Evolutionary conservation across 2,329 filamentous ascomycete genomes (phyloP).

Genomic region (Aaosphaeria arxii): DNA sequence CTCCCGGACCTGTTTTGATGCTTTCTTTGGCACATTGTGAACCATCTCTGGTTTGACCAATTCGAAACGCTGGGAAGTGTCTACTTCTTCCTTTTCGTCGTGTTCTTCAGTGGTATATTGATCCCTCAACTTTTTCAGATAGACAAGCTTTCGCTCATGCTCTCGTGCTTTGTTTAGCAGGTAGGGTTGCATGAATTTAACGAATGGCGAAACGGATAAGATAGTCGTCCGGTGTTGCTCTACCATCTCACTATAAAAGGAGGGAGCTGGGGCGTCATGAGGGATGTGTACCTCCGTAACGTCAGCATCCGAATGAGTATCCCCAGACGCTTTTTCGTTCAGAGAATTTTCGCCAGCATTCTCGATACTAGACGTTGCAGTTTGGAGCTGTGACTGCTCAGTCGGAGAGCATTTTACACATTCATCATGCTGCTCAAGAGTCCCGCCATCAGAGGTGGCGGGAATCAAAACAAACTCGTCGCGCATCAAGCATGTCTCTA

Average conservation of each 20-base stretch:
- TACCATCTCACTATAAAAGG: conserved; percentile 93
- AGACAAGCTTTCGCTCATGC: conserved; percentile 78
- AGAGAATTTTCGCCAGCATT: neutral
- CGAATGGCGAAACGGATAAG: conserved; percentile 91
- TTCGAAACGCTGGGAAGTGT: conserved; percentile 69
- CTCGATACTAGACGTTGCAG: neutral
- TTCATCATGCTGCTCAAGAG: conserved; percentile 16
- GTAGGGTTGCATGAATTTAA: conserved; percentile 92
- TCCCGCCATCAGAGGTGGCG: conserved; percentile 50
- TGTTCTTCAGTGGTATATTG: conserved; percentile 52
- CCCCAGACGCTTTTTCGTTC: neutral
- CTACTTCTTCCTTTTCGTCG: conserved; percentile 31
- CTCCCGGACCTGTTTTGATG: conserved; percentile 84
- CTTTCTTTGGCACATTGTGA: conserved; percentile 73
- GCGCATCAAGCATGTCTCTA: conserved; percentile 90
- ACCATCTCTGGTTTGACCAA: conserved; percentile 96
- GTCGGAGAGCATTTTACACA: conserved; percentile 1
- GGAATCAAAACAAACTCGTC: conserved; percentile 90
- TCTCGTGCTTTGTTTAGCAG: conserved; percentile 88
- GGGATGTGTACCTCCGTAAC: conserved; percentile 52
- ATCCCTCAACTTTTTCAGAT: conserved; percentile 79
- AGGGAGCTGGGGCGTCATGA: conserved; percentile 80
- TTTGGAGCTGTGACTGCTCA: neutral
- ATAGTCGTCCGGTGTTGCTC: conserved; percentile 91
- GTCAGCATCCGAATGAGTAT: neutral